phyloP scores from a whole-genome alignment of 768 basidiomycete species.

The Mycena galericulata region DNA sequence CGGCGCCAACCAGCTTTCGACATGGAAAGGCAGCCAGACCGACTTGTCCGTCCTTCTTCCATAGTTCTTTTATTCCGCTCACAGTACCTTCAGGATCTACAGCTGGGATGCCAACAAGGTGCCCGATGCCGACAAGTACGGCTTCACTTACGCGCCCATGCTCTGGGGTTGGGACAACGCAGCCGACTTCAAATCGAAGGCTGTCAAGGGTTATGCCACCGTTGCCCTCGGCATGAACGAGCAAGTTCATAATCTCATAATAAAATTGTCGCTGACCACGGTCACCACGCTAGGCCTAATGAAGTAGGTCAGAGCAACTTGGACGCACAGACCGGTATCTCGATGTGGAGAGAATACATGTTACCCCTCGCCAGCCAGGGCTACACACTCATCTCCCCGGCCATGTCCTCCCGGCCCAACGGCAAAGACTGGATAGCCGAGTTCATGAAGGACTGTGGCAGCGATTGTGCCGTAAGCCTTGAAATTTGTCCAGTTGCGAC shows the following conservation, averaged over 20 bases:
- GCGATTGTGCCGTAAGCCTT: constrained; percentile 63
- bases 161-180: constrained; percentile 74
- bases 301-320: constrained; percentile 72
- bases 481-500: neutral
- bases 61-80: neutral
- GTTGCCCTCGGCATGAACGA: constrained; percentile 78
- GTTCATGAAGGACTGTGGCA: constrained; percentile 69
- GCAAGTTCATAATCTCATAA: constrained; percentile 53
- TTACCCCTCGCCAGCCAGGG: constrained; percentile 67
- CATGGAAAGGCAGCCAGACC: constrained; percentile 62
- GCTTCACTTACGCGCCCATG: constrained; percentile 72
- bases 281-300: constrained; percentile 70
- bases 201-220: constrained; percentile 64
- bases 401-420: constrained; percentile 67
- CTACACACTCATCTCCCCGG: constrained; percentile 72
- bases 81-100: constrained; percentile 57
- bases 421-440: constrained; percentile 53
- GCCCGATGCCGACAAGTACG: constrained; percentile 51
- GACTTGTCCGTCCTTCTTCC: constrained; percentile 49
- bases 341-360: constrained; percentile 72
- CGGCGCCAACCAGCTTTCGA: constrained; percentile 58
- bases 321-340: constrained; percentile 58
- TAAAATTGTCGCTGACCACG: constrained; percentile 4
- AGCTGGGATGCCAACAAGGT: constrained; percentile 74
- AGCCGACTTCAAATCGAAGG: constrained; percentile 57